A percentile compares a stretch with the other conserved stretches of the same genome.
Evolutionary conservation across 2,329 filamentous ascomycete genomes (phyloP).

Genomic region (Fusarium brachygibbosum): DNA sequence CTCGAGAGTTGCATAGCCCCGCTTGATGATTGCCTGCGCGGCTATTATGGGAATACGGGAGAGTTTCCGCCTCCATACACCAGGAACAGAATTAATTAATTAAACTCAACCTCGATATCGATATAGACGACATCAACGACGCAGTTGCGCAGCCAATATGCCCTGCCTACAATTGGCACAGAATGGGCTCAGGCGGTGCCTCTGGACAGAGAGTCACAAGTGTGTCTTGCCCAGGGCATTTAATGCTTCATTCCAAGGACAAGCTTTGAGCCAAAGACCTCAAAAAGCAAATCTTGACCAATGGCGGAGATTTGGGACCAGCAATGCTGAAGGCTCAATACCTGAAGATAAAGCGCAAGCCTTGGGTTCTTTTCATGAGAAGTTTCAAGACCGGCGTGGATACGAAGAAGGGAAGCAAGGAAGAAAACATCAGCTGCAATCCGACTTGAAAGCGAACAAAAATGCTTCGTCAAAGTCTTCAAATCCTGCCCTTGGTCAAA

Average conservation of each 20-base stretch:
- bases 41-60: slow-evolving; percentile 14
- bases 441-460: neutral
- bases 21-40: slow-evolving; percentile 28
- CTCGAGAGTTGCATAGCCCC: slow-evolving; percentile 47
- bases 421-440: neutral
- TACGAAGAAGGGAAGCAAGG: neutral
- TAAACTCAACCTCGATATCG: slow-evolving; percentile 7
- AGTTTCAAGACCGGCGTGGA: neutral
- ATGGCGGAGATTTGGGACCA: slow-evolving; percentile 39
- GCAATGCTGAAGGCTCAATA: neutral
- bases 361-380: slow-evolving; percentile 15
- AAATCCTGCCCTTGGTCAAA: slow-evolving; percentile 24
- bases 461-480: neutral
- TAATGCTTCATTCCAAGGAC: slow-evolving; percentile 33
- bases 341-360: neutral
- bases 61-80: slow-evolving; percentile 19
- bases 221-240: slow-evolving; percentile 54
- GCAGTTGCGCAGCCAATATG: slow-evolving; percentile 42
- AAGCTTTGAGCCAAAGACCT: slow-evolving; percentile 19
- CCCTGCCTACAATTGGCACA: slow-evolving; percentile 54
- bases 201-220: slow-evolving; percentile 69
- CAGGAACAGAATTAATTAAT: slow-evolving; percentile 10
- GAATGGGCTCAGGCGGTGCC: slow-evolving; percentile 74
- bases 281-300: slow-evolving; percentile 19
- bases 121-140: slow-evolving; percentile 4